These are phyloP conservation scores for Scenedesmus sp. DNA, from an alignment of 163 green algal genomes.

Conservation along the genomic window DNA sequence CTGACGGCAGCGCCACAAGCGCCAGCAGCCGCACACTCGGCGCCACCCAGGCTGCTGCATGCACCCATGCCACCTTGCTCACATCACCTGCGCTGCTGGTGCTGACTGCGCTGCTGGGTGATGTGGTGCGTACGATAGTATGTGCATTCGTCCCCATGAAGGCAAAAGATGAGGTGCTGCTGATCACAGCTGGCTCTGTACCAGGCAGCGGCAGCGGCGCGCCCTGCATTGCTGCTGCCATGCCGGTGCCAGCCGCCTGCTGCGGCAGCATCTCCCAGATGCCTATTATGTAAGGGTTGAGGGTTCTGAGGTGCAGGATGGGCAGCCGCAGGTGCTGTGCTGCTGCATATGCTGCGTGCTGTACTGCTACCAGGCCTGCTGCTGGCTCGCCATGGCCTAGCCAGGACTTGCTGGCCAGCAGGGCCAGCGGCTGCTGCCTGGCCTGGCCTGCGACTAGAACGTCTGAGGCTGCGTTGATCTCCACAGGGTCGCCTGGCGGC, in stretches of 20 bases:
- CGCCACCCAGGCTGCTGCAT: neutral
- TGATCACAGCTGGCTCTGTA: neutral
- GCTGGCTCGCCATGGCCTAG: conserved; percentile 82
- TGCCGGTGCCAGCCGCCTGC: neutral
- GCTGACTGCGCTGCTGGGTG: neutral
- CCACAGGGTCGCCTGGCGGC: conserved; percentile 35
- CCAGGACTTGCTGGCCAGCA: conserved; percentile 76
- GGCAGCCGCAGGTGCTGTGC: conserved; percentile 35
- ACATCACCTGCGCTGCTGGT: conserved; percentile 6
- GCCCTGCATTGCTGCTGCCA: conserved; percentile 29
- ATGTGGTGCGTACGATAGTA: neutral
- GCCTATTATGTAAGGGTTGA: conserved; percentile 77
- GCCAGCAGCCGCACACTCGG: neutral
- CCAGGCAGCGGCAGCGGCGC: conserved; percentile 17
- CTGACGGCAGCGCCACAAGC: neutral
- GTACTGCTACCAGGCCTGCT: conserved; percentile 73
- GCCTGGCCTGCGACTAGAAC: conserved; percentile 50
- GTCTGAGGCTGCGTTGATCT: conserved; percentile 59
- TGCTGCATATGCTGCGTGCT: conserved; percentile 53
- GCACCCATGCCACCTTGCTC: neutral
- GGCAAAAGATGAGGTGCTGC: conserved; percentile 31
- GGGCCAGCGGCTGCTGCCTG: conserved; percentile 36
- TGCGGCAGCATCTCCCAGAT: conserved; percentile 37
- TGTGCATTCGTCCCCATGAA: conserved; percentile 46
- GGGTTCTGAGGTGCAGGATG: conserved; percentile 75